Evolutionary conservation across 192 early-diverging fungal species (phyloP), one percentile per base, ranked within the genome.

Genomic region (Entomortierella lignicola): DNA sequence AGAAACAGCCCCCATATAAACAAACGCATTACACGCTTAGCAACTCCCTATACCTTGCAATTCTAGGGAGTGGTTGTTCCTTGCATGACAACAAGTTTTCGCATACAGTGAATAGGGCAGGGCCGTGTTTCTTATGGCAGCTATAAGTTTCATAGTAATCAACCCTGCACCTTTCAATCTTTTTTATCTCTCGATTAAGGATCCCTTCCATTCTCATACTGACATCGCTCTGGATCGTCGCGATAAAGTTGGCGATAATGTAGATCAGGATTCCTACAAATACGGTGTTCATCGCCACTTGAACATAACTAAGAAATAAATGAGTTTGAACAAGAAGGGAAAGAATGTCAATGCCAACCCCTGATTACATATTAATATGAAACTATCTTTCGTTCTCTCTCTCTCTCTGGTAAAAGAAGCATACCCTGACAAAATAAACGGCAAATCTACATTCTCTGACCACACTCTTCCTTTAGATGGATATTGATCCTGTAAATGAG

Each of bases 221-320:
- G 43, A 95, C 86, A 83, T 96, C 95, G 53, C 84, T 86, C 50
- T 88, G 88, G 39, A 96, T 88, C 7, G 91, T 91, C 58, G 85
- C 63, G 23, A 94, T 84, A 58, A 93, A 90, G 52, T 93, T 86
- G 7, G 86, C 69, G 21, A 93, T 77, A n/a, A 93, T 63, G 29
- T 91, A 87, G 15, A 93, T 67, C 41, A 90, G 66, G 0, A 85
- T 74, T 1, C 63, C 81, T 12, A 91, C 88, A 55, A 93, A 85
- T 25, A 90, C 84, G 0, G 89, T 58, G 56, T 93, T 93, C 81
- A 93, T 91, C 11, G 82, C 67, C 47, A 93, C 81, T 69, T 94
- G 94, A 41, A 94, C 75, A 80, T 95, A 95, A 57, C 75, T 79
- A 67, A 10, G 34, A 37, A 37, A 37, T 37, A 37, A 50, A 25